Conservation (phyloP, 148 eudicot genomes). For the Vaccinium macrocarpon region DNA sequence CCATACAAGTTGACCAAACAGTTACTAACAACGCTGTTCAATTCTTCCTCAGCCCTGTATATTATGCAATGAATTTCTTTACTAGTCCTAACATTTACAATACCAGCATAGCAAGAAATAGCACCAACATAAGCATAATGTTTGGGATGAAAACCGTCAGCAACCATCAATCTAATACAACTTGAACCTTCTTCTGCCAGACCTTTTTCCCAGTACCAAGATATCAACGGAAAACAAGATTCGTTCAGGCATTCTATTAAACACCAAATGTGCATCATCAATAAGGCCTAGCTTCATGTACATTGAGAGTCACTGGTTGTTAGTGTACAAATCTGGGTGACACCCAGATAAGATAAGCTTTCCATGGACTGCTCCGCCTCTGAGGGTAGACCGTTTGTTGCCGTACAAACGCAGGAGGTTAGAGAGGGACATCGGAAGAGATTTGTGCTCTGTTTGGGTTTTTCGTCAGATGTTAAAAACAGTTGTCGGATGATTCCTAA, state of each 20-base stretch:
- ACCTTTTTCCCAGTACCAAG: slow-evolving; percentile 36
- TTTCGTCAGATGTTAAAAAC: too few species aligned
- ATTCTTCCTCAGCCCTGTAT: slow-evolving; percentile 21
- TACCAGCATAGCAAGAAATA: slow-evolving; percentile 30
- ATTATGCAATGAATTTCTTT: slow-evolving; percentile 42
- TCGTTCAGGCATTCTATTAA: slow-evolving; percentile 34
- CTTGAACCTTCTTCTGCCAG: slow-evolving; percentile 24
- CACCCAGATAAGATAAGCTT: slow-evolving; percentile 27
- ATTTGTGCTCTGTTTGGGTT: too few species aligned
- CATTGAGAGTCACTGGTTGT: slow-evolving; percentile 35
- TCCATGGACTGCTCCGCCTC: slow-evolving; percentile 34
- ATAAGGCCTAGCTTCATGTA: slow-evolving; percentile 27
- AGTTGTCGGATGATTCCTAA: too few species aligned
- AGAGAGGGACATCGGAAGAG: too few species aligned
- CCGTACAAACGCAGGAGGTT: slow-evolving; percentile 28
- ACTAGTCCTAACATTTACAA: slow-evolving; percentile 25
- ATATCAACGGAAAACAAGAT: slow-evolving; percentile 31
- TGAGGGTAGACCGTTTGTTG: slow-evolving; percentile 19
- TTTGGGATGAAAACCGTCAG: slow-evolving; percentile 28
- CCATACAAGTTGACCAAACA: slow-evolving; percentile 43
- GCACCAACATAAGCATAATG: slow-evolving; percentile 34
- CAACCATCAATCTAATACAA: slow-evolving; percentile 32
- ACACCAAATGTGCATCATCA: slow-evolving; percentile 42
- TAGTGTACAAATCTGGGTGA: slow-evolving; percentile 26
- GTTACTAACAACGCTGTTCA: slow-evolving; percentile 34